These are phyloP conservation scores for Calonectria fujianensis DNA, from an alignment of 2,329 filamentous ascomycete species.

Conservation along the genomic window DNA sequence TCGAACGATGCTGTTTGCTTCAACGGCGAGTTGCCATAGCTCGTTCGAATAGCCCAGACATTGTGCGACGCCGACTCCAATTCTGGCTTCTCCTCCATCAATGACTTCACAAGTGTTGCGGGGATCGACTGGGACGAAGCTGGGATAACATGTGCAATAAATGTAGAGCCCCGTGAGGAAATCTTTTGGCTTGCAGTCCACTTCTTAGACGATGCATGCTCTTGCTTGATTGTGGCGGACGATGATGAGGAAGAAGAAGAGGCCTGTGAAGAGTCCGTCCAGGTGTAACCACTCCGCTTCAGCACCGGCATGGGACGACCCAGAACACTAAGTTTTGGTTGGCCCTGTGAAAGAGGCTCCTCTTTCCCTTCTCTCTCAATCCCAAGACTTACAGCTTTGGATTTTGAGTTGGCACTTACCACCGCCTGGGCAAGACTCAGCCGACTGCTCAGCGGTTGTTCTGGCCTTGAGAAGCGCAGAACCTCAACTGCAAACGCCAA, in stretches of 20 bases:
- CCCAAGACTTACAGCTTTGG: constrained; percentile 85
- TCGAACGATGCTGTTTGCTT: constrained; percentile 73
- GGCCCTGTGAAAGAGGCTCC: constrained; percentile 83
- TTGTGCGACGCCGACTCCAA: constrained; percentile 76
- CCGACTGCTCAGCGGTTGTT: constrained; percentile 88
- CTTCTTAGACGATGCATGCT: constrained; percentile 50
- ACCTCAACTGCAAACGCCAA: constrained; percentile 86
- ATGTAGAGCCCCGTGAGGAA: constrained; percentile 72
- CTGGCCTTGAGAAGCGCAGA: constrained; percentile 87
- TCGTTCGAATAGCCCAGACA: constrained; percentile 68
- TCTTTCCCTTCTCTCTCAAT: constrained; percentile 81
- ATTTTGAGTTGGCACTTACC: constrained; percentile 86
- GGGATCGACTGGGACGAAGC: constrained; percentile 65
- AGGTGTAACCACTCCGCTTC: constrained; percentile 83
- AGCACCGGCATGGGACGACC: constrained; percentile 84
- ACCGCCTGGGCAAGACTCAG: constrained; percentile 89
- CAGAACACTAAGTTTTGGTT: constrained; percentile 83
- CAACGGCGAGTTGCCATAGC: constrained; percentile 61
- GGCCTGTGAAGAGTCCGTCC: constrained; percentile 53
- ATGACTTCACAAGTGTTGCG: constrained; percentile 65
- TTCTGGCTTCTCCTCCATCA: constrained; percentile 69
- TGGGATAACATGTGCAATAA: constrained; percentile 71
- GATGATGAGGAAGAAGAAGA: constrained; percentile 44
- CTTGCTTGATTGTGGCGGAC: constrained; percentile 42
- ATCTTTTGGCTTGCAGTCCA: constrained; percentile 74